Percentiles rank a stretch among this genome's conserved stretches.
These are phyloP conservation scores for Stachybotrys elegans DNA, from an alignment of 2,329 filamentous ascomycete species.

Conservation along the genomic window DNA sequence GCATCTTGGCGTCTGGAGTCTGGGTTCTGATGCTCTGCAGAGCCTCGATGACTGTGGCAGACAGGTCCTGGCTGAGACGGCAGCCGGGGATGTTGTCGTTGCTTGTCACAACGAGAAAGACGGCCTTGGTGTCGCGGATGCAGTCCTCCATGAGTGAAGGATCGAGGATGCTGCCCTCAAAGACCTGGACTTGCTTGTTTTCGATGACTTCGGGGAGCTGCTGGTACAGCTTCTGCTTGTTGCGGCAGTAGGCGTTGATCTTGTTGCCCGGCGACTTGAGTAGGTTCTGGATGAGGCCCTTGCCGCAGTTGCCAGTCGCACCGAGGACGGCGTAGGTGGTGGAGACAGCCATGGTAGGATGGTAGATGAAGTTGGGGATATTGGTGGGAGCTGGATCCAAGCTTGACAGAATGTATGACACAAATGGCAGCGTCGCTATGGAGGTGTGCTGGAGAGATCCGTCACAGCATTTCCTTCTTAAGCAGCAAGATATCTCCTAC, in stretches of 20 bases:
- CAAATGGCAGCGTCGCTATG: no score
- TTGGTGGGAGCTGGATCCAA: no score
- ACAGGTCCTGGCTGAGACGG: slow-evolving; percentile 29
- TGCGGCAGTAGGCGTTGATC: slow-evolving; percentile 40
- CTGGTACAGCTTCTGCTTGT: slow-evolving; percentile 29
- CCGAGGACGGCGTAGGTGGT: slow-evolving; percentile 35
- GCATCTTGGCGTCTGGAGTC: slow-evolving; percentile 18
- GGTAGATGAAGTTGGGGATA: no score
- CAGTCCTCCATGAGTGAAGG: slow-evolving; percentile 28
- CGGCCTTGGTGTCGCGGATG: slow-evolving; percentile 25
- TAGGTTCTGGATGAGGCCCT: slow-evolving; percentile 32
- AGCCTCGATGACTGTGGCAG: slow-evolving; percentile 27
- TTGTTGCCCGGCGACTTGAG: slow-evolving; percentile 21
- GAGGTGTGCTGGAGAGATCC: no score
- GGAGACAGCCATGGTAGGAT: no score
- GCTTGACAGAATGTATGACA: no score
- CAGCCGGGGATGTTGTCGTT: slow-evolving; percentile 40
- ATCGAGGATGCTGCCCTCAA: slow-evolving; percentile 36
- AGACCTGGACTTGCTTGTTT: slow-evolving; percentile 30
- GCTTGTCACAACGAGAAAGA: slow-evolving; percentile 34
- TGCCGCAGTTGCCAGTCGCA: slow-evolving; percentile 38
- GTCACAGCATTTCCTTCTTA: no score
- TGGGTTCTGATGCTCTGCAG: slow-evolving; percentile 15
- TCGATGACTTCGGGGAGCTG: slow-evolving; percentile 25
- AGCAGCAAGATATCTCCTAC: no score